Evolutionary conservation across 306 rosid genomes (phyloP), one percentile per base, ranked within the genome.

Genomic region (Lathyrus oleraceus): DNA sequence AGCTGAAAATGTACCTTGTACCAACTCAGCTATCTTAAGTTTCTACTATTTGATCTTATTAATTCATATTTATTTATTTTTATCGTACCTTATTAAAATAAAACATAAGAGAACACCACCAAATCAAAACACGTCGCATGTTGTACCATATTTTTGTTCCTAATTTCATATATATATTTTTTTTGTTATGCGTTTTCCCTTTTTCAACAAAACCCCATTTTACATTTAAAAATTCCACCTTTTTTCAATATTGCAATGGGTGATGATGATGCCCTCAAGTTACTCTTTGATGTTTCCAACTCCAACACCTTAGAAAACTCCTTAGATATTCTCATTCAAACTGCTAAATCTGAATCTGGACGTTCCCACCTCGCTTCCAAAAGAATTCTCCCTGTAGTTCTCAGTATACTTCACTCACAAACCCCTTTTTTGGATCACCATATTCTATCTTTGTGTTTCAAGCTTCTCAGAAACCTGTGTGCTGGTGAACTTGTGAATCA

Each of bases 401-500:
- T 91, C 6, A 74, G 52, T 38, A 79, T 87, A 3, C 30, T 79
- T 40, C 74, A 42, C 5, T 51, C 72, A 39, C 35, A 17, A 10
- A 11, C 67, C 23, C 56, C 3, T 54, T 6, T 42, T 51, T 32
- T 27, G 1, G 40, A 20, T 36, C 20, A 32, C 20, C 4, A 48
- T 19, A 54, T 60, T 78, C 79, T 83, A 21, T n/a, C 80, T 10
- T 45, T 73, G 60, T 81, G 85, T 58, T 71, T 88, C 23, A 88
- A 81, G 83, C 88, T 86, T 5, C 71, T 88, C 11, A 78, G 92
- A 78, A 88, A 91, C 70, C 71, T 91, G 15, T 91, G 91, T 69
- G 97, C 91, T 0, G 93, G 96, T 9, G 92, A 88, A 80, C 6
- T 67, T 51, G 61, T 74, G 8, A 86, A 85, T 52, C 92, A 86